Evolutionary conservation across 768 basidiomycete genomes (phyloP).

Genomic region (Suillus brevipes): DNA sequence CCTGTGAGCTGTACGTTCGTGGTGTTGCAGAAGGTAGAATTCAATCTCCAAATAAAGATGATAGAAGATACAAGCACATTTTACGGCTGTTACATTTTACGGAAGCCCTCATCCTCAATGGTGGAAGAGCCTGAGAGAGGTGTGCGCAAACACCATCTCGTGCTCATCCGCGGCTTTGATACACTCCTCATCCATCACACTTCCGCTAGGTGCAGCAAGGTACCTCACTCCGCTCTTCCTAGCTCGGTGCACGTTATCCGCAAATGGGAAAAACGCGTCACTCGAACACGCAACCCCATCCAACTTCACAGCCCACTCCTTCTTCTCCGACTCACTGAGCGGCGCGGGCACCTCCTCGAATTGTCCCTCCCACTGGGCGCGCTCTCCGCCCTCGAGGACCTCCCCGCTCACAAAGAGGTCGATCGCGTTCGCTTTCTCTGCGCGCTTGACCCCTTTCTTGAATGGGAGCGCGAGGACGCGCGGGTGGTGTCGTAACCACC

Average conservation of each 20-base stretch:
- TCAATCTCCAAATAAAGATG: constrained; percentile 8
- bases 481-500: constrained; percentile 98
- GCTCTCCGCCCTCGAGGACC: constrained; percentile 84
- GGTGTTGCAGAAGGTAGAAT: too few relatives aligned
- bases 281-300: constrained; percentile 91
- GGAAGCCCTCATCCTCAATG: constrained; percentile 46
- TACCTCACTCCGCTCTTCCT: constrained; percentile 90
- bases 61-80: background rate
- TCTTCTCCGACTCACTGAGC: constrained; percentile 69
- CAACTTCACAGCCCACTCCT: constrained; percentile 70
- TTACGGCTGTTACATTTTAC: background rate
- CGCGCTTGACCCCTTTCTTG: constrained; percentile 96
- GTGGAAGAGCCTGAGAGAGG: constrained; percentile 85
- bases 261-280: constrained; percentile 99
- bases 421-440: constrained; percentile 98
- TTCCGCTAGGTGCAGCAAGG: constrained; percentile 88
- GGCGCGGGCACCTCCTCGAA: constrained; percentile 74
- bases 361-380: constrained; percentile 84
- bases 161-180: constrained; percentile 96
- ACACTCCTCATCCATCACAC: constrained; percentile 96
- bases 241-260: constrained; percentile 95
- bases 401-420: constrained; percentile 95
- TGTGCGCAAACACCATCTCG: constrained; percentile 89
- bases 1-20: constrained; percentile 14
- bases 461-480: constrained; percentile 91